phyloP scores from a whole-genome alignment of 257 asterid genomes.

The Salvia hispanica region DNA sequence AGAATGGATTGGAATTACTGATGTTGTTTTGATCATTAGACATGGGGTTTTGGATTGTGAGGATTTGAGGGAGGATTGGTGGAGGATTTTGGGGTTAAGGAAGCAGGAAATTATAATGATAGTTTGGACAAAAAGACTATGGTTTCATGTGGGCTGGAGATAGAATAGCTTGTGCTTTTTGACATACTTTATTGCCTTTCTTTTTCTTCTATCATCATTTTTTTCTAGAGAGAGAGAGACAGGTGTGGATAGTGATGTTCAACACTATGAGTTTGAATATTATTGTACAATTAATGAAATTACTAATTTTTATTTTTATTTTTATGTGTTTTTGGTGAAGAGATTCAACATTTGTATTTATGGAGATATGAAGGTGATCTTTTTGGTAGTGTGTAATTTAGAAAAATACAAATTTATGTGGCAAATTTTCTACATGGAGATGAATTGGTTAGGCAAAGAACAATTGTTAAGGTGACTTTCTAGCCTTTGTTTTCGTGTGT shows the following conservation, averaged over 20 bases:
- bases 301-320: too few relatives aligned
- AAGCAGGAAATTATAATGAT: not conserved
- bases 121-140: slow-evolving; percentile 33
- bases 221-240: slow-evolving; percentile 32
- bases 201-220: slow-evolving; percentile 23
- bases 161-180: slow-evolving; percentile 38
- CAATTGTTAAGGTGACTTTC: too few relatives aligned
- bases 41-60: slow-evolving; percentile 36
- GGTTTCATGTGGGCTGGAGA: slow-evolving; percentile 35
- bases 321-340: too few relatives aligned
- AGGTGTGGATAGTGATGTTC: slow-evolving; percentile 26
- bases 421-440: too few relatives aligned
- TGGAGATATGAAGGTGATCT: too few relatives aligned
- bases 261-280: slow-evolving; percentile 17
- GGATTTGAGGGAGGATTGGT: not conserved
- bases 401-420: not conserved
- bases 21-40: slow-evolving; percentile 42
- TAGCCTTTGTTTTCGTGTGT: too few relatives aligned
- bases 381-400: not conserved
- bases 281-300: too few relatives aligned
- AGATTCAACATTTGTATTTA: too few relatives aligned
- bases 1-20: slow-evolving; percentile 26
- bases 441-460: too few relatives aligned
- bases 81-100: slow-evolving; percentile 21
- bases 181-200: slow-evolving; percentile 32